These are phyloP conservation scores for Pneumocystis sp. DNA, from an alignment of 1,139 yeast genomes.

Conservation along the genomic window DNA sequence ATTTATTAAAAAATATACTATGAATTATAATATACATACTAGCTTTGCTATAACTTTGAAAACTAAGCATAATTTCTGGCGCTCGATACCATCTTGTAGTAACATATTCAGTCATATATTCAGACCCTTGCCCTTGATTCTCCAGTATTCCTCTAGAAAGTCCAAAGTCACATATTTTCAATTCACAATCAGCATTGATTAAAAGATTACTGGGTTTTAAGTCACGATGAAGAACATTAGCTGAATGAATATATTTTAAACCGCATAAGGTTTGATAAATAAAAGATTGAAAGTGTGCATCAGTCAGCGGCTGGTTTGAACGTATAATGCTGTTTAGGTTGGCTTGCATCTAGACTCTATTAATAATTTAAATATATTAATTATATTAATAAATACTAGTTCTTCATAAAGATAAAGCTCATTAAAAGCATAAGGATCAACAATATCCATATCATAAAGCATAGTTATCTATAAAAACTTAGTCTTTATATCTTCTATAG, in stretches of 20 bases:
- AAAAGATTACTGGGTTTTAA: constrained; percentile 84
- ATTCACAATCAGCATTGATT: constrained; percentile 91
- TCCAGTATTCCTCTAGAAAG: constrained; percentile 87
- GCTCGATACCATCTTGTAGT: constrained; percentile 98
- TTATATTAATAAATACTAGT: constrained; percentile 7
- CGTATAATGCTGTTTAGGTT: constrained; percentile 95
- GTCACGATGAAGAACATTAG: constrained; percentile 88
- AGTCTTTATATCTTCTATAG: background rate
- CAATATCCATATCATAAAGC: constrained; percentile 81
- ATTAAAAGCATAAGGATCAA: constrained; percentile 69
- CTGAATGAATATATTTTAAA: constrained; percentile 83
- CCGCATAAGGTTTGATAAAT: constrained; percentile 88
- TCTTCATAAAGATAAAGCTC: constrained; percentile 77
- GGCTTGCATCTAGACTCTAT: constrained; percentile 76
- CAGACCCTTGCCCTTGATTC: constrained; percentile 74
- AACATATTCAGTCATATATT: constrained; percentile 87
- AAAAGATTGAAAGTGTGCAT: constrained; percentile 86
- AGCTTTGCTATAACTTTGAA: constrained; percentile 86
- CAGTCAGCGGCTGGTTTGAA: constrained; percentile 86
- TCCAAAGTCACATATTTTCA: constrained; percentile 93
- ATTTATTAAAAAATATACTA: background rate
- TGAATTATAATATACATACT: constrained; percentile 21
- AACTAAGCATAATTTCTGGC: constrained; percentile 89
- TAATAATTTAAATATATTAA: background rate
- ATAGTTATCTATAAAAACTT: constrained; percentile 48